Evolutionary conservation across 1,284 basidiomycete species (phyloP), one percentile per base, ranked within the genome.

Genomic region (Mycena sp.): DNA sequence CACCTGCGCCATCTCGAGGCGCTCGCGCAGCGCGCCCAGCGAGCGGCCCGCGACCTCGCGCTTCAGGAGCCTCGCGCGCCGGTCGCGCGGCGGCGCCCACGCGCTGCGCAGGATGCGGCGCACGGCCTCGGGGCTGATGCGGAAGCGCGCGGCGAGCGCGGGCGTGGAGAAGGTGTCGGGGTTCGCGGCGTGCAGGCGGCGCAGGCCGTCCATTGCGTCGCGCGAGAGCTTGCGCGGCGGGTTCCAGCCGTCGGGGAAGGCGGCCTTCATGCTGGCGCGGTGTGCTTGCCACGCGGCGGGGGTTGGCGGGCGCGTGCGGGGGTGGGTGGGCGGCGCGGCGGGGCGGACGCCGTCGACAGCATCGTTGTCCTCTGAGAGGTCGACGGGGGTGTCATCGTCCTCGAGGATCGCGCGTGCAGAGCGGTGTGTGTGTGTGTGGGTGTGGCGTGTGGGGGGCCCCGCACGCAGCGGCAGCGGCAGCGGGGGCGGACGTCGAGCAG

Each of bases 191-290:
- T 96, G 87, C 65, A 98, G 80, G 52, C 87, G 81, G 37, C 93
- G 88, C 64, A 98, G 74, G 29, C 90, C 90, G 61, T 92, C 90
- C 95, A 98, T 98, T 29, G 94, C 94, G 64, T 94, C 91, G 63
- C 92, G 87, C n/a, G 93, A 95, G 57, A 98, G 77, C 74, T 94
- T 95, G 71, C 89, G 91, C 48, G 91, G 91, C 9, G 95, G 95
- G 52, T 84, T 80, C 95, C 96, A 98, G 29, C 93, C 93, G 10
- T 83, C 78, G 16, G 93, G 93, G 72, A 92, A 94, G 7, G 76
- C 72, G 66, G 84, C 78, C 68, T 85, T 86, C 70, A 94, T 81
- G 6, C 79, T 74, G 48, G 79, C 76, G 29, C 86, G 84, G 76
- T 94, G 90, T n/a, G 75, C 76, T 57, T 75, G 76, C 79, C 80